A percentile compares a stretch with the other conserved stretches of the same genome.
These are phyloP conservation scores for Thermothielavioides terrestris DNA, from an alignment of 495 filamentous ascomycete species.

Conservation along the genomic window DNA sequence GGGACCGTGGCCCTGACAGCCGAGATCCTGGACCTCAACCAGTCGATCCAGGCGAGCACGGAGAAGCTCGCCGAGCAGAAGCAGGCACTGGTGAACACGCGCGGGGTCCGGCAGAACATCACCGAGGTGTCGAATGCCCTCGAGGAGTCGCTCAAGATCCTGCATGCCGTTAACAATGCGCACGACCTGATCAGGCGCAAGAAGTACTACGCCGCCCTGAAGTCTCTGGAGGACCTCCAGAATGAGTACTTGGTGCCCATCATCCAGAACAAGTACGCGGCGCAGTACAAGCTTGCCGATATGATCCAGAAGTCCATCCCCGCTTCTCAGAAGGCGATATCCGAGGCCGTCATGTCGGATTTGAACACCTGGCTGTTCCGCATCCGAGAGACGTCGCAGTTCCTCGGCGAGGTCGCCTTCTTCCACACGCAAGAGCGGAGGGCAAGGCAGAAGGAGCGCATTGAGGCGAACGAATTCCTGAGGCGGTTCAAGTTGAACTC, in stretches of 20 bases:
- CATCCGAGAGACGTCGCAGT: conserved; percentile 91
- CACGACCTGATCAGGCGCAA: conserved; percentile 84
- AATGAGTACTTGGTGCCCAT: conserved; percentile 73
- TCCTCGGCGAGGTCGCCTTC: conserved; percentile 92
- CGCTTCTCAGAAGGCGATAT: conserved; percentile 83
- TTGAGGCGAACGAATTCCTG: conserved; percentile 60
- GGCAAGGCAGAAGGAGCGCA: conserved; percentile 69
- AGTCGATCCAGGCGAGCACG: conserved; percentile 91
- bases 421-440: conserved; percentile 89
- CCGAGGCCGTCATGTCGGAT: conserved; percentile 94
- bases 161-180: conserved; percentile 89
- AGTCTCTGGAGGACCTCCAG: conserved; percentile 89
- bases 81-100: conserved; percentile 81
- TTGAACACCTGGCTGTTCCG: conserved; percentile 96
- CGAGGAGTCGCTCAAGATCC: conserved; percentile 81
- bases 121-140: conserved; percentile 86
- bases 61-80: conserved; percentile 94
- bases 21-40: conserved; percentile 87
- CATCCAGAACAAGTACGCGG: conserved; percentile 65
- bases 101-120: conserved; percentile 89
- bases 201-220: conserved; percentile 89
- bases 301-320: conserved; percentile 94
- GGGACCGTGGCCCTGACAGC: conserved; percentile 77
- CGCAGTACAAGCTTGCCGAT: conserved; percentile 90
- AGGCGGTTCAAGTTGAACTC: conserved; percentile 87